These are phyloP conservation scores for Salvia hispanica DNA, from an alignment of 257 asterid genomes.

Conservation along the genomic window DNA sequence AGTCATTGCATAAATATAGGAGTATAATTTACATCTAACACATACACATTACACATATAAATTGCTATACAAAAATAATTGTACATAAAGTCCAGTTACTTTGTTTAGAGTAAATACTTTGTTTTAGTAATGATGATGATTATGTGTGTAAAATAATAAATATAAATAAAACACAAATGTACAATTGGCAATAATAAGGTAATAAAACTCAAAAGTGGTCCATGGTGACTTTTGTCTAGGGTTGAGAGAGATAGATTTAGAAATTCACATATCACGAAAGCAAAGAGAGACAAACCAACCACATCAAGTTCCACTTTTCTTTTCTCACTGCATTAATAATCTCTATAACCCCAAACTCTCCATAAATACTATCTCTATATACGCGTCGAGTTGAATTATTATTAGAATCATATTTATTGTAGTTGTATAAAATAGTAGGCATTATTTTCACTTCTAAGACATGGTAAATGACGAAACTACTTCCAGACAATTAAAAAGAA, in stretches of 20 bases:
- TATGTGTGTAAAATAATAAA: not conserved
- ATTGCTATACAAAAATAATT: too few relatives aligned
- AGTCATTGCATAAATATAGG: too few relatives aligned
- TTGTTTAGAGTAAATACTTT: too few relatives aligned
- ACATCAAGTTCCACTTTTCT: conserved; percentile 31
- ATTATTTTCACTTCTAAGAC: too few relatives aligned
- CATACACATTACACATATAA: too few relatives aligned
- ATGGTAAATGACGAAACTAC: too few relatives aligned
- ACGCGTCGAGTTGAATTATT: not conserved
- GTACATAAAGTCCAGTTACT: too few relatives aligned
- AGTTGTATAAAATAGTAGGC: too few relatives aligned
- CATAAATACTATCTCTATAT: not conserved
- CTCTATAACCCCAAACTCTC: too few relatives aligned
- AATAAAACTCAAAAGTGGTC: conserved; percentile 39
- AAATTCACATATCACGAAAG: conserved; percentile 21
- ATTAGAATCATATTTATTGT: too few relatives aligned
- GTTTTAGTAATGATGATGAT: not conserved
- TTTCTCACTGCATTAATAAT: not conserved
- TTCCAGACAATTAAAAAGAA: too few relatives aligned
- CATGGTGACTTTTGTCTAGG: conserved; percentile 38
- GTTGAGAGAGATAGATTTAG: conserved; percentile 28
- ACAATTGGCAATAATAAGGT: conserved; percentile 29
- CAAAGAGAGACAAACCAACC: not conserved
- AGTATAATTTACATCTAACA: too few relatives aligned
- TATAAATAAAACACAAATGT: not conserved